These are phyloP conservation scores for Zygoascus sp. DNA, from an alignment of 1,139 yeast species.

Conservation along the genomic window DNA sequence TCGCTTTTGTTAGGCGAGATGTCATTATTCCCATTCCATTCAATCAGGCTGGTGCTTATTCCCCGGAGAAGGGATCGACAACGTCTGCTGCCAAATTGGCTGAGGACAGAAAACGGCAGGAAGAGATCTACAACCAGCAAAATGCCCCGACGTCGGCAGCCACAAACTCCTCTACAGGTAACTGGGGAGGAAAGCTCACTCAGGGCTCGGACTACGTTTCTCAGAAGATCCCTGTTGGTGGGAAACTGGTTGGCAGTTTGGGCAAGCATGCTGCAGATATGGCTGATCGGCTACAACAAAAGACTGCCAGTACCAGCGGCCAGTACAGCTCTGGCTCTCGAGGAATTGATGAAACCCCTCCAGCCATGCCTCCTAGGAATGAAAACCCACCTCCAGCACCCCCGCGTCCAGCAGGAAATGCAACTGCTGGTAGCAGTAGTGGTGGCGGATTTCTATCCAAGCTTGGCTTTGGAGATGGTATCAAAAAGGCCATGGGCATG, in stretches of 20 bases:
- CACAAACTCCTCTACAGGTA: neutral
- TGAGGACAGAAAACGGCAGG: slow-evolving; percentile 1
- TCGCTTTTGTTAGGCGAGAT: slow-evolving; percentile 30
- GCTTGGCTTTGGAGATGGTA: neutral
- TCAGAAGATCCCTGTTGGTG: neutral
- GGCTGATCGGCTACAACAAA: neutral
- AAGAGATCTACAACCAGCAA: neutral
- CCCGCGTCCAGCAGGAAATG: neutral
- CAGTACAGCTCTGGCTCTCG: neutral
- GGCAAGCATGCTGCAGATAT: slow-evolving; percentile 2
- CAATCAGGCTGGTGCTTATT: neutral
- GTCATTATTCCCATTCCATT: slow-evolving; percentile 16
- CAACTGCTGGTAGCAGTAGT: no score
- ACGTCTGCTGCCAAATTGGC: neutral
- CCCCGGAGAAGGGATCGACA: neutral
- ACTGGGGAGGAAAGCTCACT: neutral
- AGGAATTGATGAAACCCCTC: neutral
- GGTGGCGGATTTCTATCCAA: slow-evolving; percentile 1
- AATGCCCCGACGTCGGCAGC: neutral
- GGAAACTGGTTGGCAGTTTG: neutral
- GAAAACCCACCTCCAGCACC: neutral
- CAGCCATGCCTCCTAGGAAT: neutral
- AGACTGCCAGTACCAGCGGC: neutral
- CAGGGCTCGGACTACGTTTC: neutral
- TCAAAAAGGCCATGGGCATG: slow-evolving; percentile 20